Conservation (phyloP, 2,329 filamentous ascomycete genomes). For the Trichoderma pleuroti region DNA sequence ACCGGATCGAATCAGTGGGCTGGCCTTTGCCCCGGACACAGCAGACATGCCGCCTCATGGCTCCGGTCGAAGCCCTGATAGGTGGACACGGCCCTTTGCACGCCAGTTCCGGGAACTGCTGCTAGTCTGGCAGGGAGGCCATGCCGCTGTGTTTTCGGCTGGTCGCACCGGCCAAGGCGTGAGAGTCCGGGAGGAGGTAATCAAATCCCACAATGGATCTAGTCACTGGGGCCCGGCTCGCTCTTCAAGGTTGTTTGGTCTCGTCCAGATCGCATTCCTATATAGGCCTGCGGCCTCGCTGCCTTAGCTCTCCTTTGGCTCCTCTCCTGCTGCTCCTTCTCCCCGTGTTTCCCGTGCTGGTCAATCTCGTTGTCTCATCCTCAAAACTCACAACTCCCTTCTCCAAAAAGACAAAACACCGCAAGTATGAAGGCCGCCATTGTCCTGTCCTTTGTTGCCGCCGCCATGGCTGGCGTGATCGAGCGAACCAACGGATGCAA, state of each 20-base stretch:
- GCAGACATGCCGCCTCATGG: slow-evolving; percentile 27
- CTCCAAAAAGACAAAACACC: not conserved
- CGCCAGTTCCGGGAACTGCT: not conserved
- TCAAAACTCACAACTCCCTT: not conserved
- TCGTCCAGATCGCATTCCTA: not conserved
- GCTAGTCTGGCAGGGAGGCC: slow-evolving; percentile 1
- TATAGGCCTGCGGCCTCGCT: slow-evolving; percentile 1
- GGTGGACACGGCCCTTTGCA: slow-evolving; percentile 24
- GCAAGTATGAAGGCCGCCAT: slow-evolving; percentile 42
- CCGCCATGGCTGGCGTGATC: slow-evolving; percentile 36
- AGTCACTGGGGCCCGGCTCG: not conserved
- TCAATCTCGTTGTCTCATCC: not conserved
- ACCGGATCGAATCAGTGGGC: not conserved
- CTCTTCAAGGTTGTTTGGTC: not conserved
- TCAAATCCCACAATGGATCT: not conserved
- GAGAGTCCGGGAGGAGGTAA: not conserved
- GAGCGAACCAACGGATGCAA: slow-evolving; percentile 34
- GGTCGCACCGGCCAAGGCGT: slow-evolving; percentile 13
- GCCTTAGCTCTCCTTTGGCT: not conserved
- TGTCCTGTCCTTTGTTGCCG: slow-evolving; percentile 37
- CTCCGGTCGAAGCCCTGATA: slow-evolving; percentile 27
- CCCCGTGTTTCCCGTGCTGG: not conserved
- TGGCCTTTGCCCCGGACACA: not conserved
- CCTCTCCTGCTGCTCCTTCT: not conserved
- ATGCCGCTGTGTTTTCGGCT: slow-evolving; percentile 8